Evolutionary conservation across 2,329 filamentous ascomycete species (phyloP).

Genomic region (Eutypa lata): DNA sequence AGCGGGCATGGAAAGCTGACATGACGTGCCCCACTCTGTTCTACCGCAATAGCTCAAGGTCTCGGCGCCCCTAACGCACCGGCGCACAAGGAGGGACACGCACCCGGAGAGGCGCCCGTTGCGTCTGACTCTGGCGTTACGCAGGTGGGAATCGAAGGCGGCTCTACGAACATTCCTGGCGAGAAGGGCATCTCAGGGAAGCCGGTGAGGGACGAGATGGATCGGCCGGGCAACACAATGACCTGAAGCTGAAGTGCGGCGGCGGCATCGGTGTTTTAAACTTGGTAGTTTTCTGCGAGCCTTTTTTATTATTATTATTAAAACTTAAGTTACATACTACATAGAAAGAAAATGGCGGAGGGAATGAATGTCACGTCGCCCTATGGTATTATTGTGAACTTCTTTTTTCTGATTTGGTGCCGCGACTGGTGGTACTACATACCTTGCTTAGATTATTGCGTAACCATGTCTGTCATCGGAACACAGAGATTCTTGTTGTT

Average conservation of each 20-base stretch:
- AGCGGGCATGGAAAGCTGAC: not conserved
- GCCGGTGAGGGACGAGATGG: slow-evolving; percentile 17
- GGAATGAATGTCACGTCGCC: too few relatives aligned
- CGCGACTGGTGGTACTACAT: too few relatives aligned
- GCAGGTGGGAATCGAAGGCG: slow-evolving; percentile 17
- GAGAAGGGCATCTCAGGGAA: slow-evolving; percentile 21
- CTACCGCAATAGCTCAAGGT: slow-evolving; percentile 23
- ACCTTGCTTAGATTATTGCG: too few relatives aligned
- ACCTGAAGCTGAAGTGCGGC: slow-evolving; percentile 5
- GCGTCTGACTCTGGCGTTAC: slow-evolving; percentile 21
- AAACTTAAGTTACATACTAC: too few relatives aligned
- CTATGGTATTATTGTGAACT: too few relatives aligned
- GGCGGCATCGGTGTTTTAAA: not conserved
- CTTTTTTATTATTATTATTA: too few relatives aligned
- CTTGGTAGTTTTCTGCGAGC: too few relatives aligned
- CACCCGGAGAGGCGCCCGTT: slow-evolving; percentile 20
- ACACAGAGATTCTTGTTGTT: too few relatives aligned
- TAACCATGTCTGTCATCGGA: too few relatives aligned
- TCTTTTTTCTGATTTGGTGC: too few relatives aligned
- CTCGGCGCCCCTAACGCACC: slow-evolving; percentile 21
- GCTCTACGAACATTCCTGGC: slow-evolving; percentile 19
- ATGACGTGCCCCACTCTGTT: not conserved
- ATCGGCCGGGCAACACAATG: slow-evolving; percentile 18
- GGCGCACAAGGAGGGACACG: slow-evolving; percentile 21
- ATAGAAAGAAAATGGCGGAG: too few relatives aligned